Base-by-base conservation (phyloP, 257 asterid genomes). In the Solanum gracilifrons region DNA sequence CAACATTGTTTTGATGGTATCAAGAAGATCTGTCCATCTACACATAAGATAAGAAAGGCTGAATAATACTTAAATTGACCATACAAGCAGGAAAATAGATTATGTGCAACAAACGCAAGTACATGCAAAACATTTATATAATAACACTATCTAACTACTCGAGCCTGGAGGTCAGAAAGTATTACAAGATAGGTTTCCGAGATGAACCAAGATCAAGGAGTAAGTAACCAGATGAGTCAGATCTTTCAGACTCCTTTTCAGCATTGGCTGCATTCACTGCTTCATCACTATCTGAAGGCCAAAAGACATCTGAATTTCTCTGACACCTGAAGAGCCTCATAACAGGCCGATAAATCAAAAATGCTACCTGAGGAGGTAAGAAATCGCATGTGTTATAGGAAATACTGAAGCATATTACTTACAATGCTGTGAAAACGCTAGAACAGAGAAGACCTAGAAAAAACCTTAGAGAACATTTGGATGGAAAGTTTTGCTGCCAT, bases 1-100 rank as follows among this genome's bases (percentile, higher is more conserved):
- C 89, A 97, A 91, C 99, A 97, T 95, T 86, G 97, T 92, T 91
- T 90, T 95, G 90, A 97, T 94, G 35, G 98, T 95, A 84, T 92
- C 98, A 73, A 97, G 98, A 90, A 97, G 97, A 91, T 92, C 92
- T 31, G 89, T 87, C 99, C 99, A 97, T 89, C 99, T 97, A 95
- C 96, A 91, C 75, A 69, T 43, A 33, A 89, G 64, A 31, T 18
- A 60, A 86, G 20, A 83, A 88, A 86, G 85, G 72, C 43, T 25
- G 86, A 82, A 33, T 27, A 51, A 48, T 25, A 31, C 41, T 43
- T 13, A 51, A 33, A 74, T 73, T 23, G 37, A 51, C 29, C 27
- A 13, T 43, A 79, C 16, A 25, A 79, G 85, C 62, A 43, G 37
- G 33, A 43, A 43, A 79, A 43, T 33, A 88, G 60, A 32, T 83